Base-by-base conservation (phyloP, 2,329 filamentous ascomycete genomes). In the Claviceps sp. region DNA sequence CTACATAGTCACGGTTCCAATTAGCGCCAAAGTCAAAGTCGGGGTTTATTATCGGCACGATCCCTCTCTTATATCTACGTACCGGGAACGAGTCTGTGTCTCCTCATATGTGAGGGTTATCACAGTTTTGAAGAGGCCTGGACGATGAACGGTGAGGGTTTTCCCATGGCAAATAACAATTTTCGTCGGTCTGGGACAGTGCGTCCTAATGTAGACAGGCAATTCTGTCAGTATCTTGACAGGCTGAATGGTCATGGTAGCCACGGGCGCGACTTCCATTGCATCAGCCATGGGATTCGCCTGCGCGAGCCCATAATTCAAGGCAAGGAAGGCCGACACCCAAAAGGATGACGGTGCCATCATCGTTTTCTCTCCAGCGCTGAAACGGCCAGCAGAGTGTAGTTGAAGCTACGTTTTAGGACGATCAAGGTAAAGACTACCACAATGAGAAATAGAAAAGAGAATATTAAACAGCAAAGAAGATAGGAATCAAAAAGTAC, bases 31-130 rank as follows among this genome's bases (percentile, higher is more conserved):
- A 44, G 13, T 13, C 3, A 22, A 9, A 9, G 11, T 4, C 40
- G 2, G 40, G 9, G 40, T 9, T 6, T 43, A 5, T 5, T 5
- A 5, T 17, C 9, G 9, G 9, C 1, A 26, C 42, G 22, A 16
- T 14, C 1, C 14, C 23, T 7, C 16, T 16, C 16, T 44, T 2
- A 22, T n/a, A 2, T 29, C 14, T 40, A 22, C 52, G 6, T 52
- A 51, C 51, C 50, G 50, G 11, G 48, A 22, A 17, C 20, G 22
- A 5, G 51, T 47, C 8, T 16, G n/a, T 7, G 1, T 14, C 14
- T 20, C 17, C 5, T 45, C 47, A 20, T 53, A 42, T 4, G 53
- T 54, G 48, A 51, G 48, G 11, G 53, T 54, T 1, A 45, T 23
- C 22, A 51, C 48, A 4, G 51, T 52, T 11, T 26, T 14, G 23